Base-by-base conservation (phyloP, 257 asterid species). In the Solanum pimpinellifolium region DNA sequence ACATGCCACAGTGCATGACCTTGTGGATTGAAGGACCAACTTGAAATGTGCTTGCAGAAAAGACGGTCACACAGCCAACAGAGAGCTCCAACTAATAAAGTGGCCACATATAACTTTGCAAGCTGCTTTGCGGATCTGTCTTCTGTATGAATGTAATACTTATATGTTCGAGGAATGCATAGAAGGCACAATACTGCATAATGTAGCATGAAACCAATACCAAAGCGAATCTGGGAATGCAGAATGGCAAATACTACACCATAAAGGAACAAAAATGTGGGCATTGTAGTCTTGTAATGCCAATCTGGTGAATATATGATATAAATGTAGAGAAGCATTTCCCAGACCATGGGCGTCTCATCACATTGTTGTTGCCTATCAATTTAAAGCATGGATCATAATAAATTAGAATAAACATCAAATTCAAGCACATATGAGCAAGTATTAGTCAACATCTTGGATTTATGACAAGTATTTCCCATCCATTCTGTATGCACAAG, bases 261-360 rank as follows among this genome's bases (percentile, higher is more conserved):
- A 47, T 96, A 96, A 73, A 96, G 92, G 93, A 94, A 96, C 91
- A 96, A 77, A 87, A 96, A 96, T 5, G 95, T 96, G 42, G 99
- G 98, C 99, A 95, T 96, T 11, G 99, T 95, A 87, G 98, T 95
- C 68, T 95, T 93, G 80, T 96, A 96, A 81, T 96, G 99, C 99
- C 99, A 96, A 88, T 96, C 99, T 8, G 98, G 99, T 20, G 99
- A 96, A 92, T 96, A 95, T 87, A 96, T 94, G 85, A 96, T 96
- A 94, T 95, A 96, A 62, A 96, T 94, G 73, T 95, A 96, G 14
- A 96, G 97, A 86, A 96, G 99, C 99, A 94, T 96, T 92, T 96
- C 99, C 99, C 99, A 96, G 86, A 96, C 98, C 99, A 96, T 96
- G 39, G 99, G 99, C 3, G 98, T 96, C 92, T 96, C 99, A 81